Evolutionary conservation across 305 asterid species (phyloP).

Genomic region (Petunia hybrid): DNA sequence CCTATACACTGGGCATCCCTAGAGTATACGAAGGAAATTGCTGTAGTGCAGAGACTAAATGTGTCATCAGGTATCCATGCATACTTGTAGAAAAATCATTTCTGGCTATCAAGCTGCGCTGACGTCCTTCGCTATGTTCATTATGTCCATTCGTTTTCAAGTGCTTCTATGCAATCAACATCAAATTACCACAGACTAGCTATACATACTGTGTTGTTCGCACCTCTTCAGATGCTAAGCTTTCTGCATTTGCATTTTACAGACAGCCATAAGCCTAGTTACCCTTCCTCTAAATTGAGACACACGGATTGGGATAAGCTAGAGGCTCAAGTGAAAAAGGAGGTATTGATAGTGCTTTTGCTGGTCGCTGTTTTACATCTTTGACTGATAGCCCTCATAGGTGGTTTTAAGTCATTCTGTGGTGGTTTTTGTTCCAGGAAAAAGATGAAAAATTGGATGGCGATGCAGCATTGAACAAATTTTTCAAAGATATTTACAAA

Average conservation of each 20-base stretch:
- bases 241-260: not conserved
- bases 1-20: slow-evolving; percentile 74
- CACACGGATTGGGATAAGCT: not conserved
- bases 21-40: slow-evolving; percentile 55
- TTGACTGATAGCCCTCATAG: not conserved
- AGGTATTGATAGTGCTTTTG: slow-evolving; percentile 51
- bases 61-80: slow-evolving; percentile 57
- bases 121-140: no score
- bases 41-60: slow-evolving; percentile 52
- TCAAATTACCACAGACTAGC: not conserved
- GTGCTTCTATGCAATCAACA: not conserved
- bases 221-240: slow-evolving; percentile 16
- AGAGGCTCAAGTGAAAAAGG: slow-evolving; percentile 74
- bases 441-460: slow-evolving; percentile 97
- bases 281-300: slow-evolving; percentile 90
- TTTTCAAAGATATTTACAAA: slow-evolving; percentile 77
- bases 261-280: slow-evolving; percentile 57
- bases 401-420: not conserved
- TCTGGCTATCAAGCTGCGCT: not conserved
- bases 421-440: slow-evolving; percentile 60
- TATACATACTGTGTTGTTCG: not conserved
- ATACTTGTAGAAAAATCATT: not conserved
- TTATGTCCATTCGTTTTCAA: not conserved
- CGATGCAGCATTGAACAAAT: slow-evolving; percentile 95
- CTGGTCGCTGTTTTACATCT: not conserved